A percentile compares a stretch with the other conserved stretches of the same genome.
phyloP scores from a whole-genome alignment of 305 asterid species.

The Fraxinus xanthoxyloides region DNA sequence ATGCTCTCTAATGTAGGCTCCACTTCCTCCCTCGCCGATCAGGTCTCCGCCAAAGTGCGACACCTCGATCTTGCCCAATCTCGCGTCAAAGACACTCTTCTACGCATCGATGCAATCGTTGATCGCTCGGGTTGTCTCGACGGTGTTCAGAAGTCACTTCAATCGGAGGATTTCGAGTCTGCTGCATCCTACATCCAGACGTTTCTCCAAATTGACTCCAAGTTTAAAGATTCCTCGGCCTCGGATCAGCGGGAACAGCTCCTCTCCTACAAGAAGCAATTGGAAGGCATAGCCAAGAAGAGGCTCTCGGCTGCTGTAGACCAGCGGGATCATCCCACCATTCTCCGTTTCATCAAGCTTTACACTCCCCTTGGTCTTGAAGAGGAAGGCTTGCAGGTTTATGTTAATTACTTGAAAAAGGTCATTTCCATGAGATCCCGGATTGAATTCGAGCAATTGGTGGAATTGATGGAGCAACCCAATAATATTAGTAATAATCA shows the following conservation, averaged over 20 bases:
- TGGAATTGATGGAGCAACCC: constrained; percentile 53
- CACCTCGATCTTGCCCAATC: constrained; percentile 87
- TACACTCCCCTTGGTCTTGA: constrained; percentile 77
- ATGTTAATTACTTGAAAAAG: constrained; percentile 68
- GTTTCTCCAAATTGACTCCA: constrained; percentile 76
- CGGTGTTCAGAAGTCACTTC: constrained; percentile 71
- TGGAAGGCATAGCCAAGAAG: constrained; percentile 68
- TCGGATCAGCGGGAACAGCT: constrained; percentile 78
- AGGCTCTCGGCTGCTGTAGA: constrained; percentile 66
- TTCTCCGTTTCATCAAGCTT: constrained; percentile 74
- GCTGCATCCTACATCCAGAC: constrained; percentile 71
- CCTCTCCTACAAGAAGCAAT: constrained; percentile 67
- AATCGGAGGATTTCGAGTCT: constrained; percentile 73
- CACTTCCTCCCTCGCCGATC: constrained; percentile 80
- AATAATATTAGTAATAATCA: constrained; percentile 25
- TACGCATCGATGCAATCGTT: constrained; percentile 73
- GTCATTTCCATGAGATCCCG: constrained; percentile 72
- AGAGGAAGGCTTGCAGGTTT: constrained; percentile 82
- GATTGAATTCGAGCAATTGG: constrained; percentile 71
- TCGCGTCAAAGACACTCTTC: constrained; percentile 79
- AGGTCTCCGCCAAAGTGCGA: constrained; percentile 83
- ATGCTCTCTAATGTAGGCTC: constrained; percentile 67
- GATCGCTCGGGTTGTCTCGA: constrained; percentile 72
- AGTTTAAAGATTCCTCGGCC: constrained; percentile 61
- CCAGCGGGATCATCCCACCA: constrained; percentile 73